Percentiles rank a stretch among this genome's conserved stretches.
phyloP scores from a whole-genome alignment of 2,329 filamentous ascomycete genomes.

The Elsinoe necatrix region DNA sequence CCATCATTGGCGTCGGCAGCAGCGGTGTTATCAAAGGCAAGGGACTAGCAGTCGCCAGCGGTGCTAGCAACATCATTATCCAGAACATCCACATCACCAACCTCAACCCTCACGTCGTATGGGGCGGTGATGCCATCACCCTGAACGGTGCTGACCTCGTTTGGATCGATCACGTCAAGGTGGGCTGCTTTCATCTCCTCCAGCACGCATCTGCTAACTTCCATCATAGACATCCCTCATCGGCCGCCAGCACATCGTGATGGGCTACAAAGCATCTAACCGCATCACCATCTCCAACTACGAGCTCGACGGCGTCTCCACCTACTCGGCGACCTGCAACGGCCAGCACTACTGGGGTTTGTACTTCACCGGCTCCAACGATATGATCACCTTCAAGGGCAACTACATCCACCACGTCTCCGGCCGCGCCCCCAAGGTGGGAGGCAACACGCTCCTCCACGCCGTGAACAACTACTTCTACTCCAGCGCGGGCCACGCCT shows the following conservation, averaged over 20 bases:
- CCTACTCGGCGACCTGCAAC: conserved; percentile 51
- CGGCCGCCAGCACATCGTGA: conserved; percentile 53
- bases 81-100: conserved; percentile 30
- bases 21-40: conserved; percentile 33
- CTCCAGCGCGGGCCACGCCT: conserved; percentile 49
- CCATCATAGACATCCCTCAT: conserved; percentile 44
- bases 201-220: background rate
- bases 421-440: conserved; percentile 50
- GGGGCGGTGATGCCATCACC: conserved; percentile 29
- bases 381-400: conserved; percentile 50
- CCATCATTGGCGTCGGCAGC: conserved; percentile 30
- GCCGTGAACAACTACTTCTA: conserved; percentile 57
- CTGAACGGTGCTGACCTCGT: conserved; percentile 25
- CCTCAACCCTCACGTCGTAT: conserved; percentile 28
- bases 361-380: conserved; percentile 49
- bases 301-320: conserved; percentile 48
- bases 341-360: conserved; percentile 53
- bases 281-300: conserved; percentile 54
- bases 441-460: conserved; percentile 49
- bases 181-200: background rate
- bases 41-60: conserved; percentile 29
- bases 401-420: conserved; percentile 54
- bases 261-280: conserved; percentile 45
- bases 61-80: conserved; percentile 31
- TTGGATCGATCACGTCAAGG: conserved; percentile 26